Evolutionary conservation across 306 rosid genomes (phyloP).

Genomic region (Cicer arietinum): DNA sequence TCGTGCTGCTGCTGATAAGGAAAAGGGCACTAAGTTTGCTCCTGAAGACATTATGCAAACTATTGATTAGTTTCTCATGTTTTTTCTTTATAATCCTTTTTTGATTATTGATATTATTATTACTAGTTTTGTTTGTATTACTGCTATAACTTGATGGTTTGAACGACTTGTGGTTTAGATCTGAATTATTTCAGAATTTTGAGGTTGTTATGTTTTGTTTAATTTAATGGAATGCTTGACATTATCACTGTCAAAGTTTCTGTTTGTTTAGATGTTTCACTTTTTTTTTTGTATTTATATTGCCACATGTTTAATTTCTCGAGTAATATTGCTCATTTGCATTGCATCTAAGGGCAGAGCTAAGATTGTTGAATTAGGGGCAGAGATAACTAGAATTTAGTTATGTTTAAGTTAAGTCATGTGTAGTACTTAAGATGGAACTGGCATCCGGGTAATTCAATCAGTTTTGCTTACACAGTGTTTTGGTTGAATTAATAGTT

Average conservation of each 20-base stretch:
- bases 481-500: neutral
- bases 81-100: neutral
- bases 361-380: neutral
- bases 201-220: conserved; percentile 36
- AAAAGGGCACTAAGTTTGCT: conserved; percentile 90
- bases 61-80: conserved; percentile 57
- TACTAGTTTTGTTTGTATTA: no score
- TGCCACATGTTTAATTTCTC: neutral
- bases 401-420: no score
- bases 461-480: no score
- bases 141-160: neutral
- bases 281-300: neutral
- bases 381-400: no score
- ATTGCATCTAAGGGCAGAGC: neutral
- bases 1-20: conserved; percentile 94
- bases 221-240: conserved; percentile 42
- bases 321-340: neutral
- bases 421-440: no score
- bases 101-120: no score
- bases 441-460: no score
- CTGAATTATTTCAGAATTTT: conserved; percentile 12
- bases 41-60: conserved; percentile 92
- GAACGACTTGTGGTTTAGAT: neutral
- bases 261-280: neutral
- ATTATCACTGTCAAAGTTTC: conserved; percentile 11